phyloP scores from a whole-genome alignment of 2,329 filamentous ascomycete species.

The Apiospora pterosperma region DNA sequence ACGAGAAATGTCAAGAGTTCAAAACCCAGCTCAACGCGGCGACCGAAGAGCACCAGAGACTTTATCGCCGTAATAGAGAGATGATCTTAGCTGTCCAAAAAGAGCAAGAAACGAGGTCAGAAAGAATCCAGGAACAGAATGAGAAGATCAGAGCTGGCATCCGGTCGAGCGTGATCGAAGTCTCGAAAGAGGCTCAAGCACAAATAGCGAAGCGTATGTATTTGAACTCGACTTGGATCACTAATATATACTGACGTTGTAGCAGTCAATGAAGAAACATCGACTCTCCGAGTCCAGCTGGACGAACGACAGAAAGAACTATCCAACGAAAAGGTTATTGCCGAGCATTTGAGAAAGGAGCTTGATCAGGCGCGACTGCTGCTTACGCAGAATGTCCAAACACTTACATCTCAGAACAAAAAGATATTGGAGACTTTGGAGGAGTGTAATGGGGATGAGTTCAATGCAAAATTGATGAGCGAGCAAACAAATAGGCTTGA shows the following conservation, averaged over 20 bases:
- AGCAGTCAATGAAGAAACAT: background rate
- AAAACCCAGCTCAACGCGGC: background rate
- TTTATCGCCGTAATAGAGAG: slow-evolving; percentile 8
- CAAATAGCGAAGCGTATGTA: background rate
- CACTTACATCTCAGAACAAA: background rate
- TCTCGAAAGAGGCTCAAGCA: background rate
- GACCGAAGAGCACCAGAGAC: slow-evolving; percentile 6
- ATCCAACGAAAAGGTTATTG: background rate
- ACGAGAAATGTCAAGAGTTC: background rate
- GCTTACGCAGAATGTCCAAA: background rate
- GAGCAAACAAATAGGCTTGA: background rate
- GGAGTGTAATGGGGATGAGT: background rate
- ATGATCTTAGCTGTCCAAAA: background rate
- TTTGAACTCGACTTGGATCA: background rate
- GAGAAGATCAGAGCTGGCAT: background rate
- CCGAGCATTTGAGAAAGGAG: background rate
- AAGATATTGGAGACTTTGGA: slow-evolving; percentile 7
- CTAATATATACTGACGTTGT: background rate
- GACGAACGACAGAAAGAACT: slow-evolving; percentile 6
- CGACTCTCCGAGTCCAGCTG: slow-evolving; percentile 2
- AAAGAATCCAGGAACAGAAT: background rate
- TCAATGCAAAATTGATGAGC: background rate
- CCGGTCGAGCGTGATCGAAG: background rate
- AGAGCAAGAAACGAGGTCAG: background rate
- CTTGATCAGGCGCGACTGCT: slow-evolving; percentile 2